Conservation (phyloP, 2,329 filamentous ascomycete genomes). For the Xylariales sp. region DNA sequence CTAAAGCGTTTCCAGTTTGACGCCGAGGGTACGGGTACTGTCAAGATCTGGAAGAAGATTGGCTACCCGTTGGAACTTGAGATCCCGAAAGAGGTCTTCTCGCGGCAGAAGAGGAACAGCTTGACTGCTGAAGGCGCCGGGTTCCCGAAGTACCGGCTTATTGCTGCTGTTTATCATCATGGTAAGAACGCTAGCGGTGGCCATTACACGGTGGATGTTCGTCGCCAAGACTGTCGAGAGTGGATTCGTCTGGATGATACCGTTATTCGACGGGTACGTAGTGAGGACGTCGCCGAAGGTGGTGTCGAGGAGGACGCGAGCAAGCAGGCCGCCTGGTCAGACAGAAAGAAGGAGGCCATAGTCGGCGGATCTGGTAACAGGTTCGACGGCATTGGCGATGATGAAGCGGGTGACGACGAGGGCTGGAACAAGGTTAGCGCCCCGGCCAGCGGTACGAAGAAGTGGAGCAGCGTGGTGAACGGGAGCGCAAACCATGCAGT, state of each 20-base stretch:
- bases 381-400: constrained; percentile 66
- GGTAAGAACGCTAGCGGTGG: constrained; percentile 94
- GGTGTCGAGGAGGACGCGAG: constrained; percentile 70
- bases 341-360: constrained; percentile 53
- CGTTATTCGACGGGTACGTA: constrained; percentile 74
- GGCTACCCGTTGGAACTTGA: constrained; percentile 93
- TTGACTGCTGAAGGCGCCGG: constrained; percentile 60
- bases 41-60: constrained; percentile 98
- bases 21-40: constrained; percentile 71
- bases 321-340: constrained; percentile 61
- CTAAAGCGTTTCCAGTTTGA: constrained; percentile 98
- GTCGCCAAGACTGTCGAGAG: constrained; percentile 87
- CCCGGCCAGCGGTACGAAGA: constrained; percentile 62
- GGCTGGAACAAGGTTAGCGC: constrained; percentile 79
- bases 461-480: constrained; percentile 69
- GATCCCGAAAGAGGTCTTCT: constrained; percentile 85
- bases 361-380: constrained; percentile 57
- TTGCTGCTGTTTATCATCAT: constrained; percentile 92
- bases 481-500: constrained; percentile 50
- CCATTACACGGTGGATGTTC: constrained; percentile 96
- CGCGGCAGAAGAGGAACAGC: constrained; percentile 65
- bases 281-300: constrained; percentile 83
- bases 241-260: constrained; percentile 98
- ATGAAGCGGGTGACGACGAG: constrained; percentile 61
- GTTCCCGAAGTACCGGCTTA: constrained; percentile 79